Percentiles rank a stretch among this genome's conserved stretches.
phyloP scores from a whole-genome alignment of 2,329 filamentous ascomycete genomes.

The Pseudocercospora musae region DNA sequence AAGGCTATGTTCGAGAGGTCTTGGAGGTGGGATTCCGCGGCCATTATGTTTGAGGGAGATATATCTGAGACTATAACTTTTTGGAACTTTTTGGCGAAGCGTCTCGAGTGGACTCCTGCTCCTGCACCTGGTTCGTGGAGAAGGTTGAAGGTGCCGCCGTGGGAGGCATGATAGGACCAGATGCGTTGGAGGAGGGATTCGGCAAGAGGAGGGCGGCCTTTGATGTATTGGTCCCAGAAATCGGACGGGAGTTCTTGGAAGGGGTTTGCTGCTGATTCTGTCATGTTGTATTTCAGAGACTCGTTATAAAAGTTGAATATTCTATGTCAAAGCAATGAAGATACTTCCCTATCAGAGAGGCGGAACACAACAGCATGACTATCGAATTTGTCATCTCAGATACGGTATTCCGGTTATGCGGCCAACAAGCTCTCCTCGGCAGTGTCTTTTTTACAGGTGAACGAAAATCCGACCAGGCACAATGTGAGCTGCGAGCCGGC shows the following conservation, averaged over 20 bases:
- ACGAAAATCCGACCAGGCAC: too few relatives aligned
- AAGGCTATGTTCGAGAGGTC: background rate
- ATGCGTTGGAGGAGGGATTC: conserved; percentile 4
- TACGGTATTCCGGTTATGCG: too few relatives aligned
- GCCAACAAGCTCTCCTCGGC: too few relatives aligned
- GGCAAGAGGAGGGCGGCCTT: conserved; percentile 1
- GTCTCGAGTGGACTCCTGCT: conserved; percentile 1
- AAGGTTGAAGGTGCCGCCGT: background rate
- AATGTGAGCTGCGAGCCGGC: too few relatives aligned
- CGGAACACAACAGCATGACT: background rate
- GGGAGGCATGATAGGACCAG: conserved; percentile 4
- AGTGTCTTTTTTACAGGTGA: too few relatives aligned
- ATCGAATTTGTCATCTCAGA: too few relatives aligned
- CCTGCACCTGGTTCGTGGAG: conserved; percentile 9
- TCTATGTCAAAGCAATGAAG: too few relatives aligned
- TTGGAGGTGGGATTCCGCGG: background rate
- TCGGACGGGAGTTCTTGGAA: background rate
- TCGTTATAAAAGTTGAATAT: too few relatives aligned
- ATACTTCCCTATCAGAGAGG: too few relatives aligned
- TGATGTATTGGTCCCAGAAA: conserved; percentile 6
- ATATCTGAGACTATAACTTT: conserved; percentile 5
- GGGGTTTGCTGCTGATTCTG: background rate
- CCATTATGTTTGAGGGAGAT: background rate
- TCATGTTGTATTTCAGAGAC: background rate
- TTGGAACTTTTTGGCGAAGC: conserved; percentile 2